A percentile compares a stretch with the other conserved stretches of the same genome.
These are phyloP conservation scores for Piromyces finnis DNA, from an alignment of 192 early-diverging fungal genomes.

Conservation along the genomic window DNA sequence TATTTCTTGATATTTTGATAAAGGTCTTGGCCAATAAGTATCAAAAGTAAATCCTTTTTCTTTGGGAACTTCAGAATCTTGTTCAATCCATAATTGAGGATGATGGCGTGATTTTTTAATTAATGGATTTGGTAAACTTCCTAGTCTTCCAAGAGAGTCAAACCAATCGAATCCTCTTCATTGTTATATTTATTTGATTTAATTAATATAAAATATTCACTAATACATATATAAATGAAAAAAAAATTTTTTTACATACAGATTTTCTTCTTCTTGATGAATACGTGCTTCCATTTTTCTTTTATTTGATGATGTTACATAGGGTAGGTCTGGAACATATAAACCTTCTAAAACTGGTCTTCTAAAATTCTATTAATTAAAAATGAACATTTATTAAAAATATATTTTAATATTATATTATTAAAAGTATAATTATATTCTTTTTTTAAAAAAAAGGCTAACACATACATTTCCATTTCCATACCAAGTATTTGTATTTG, in stretches of 20 bases:
- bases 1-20: neutral
- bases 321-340: slow-evolving; percentile 2
- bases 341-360: slow-evolving; percentile 1
- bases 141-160: neutral
- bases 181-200: too few species aligned
- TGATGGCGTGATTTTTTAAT: neutral
- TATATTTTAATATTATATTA: too few species aligned
- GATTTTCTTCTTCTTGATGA: neutral
- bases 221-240: too few species aligned
- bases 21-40: neutral
- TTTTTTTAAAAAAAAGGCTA: too few species aligned
- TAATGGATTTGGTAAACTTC: neutral
- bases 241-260: too few species aligned
- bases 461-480: neutral
- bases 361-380: neutral
- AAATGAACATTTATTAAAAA: too few species aligned
- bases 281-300: neutral
- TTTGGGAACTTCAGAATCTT: neutral
- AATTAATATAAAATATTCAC: too few species aligned
- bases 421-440: too few species aligned
- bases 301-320: neutral
- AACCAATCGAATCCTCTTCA: neutral
- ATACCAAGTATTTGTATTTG: neutral
- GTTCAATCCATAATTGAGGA: neutral
- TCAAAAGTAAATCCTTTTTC: neutral